Base-by-base conservation (phyloP, 306 rosid genomes). In the Erythrophleum fordii region DNA sequence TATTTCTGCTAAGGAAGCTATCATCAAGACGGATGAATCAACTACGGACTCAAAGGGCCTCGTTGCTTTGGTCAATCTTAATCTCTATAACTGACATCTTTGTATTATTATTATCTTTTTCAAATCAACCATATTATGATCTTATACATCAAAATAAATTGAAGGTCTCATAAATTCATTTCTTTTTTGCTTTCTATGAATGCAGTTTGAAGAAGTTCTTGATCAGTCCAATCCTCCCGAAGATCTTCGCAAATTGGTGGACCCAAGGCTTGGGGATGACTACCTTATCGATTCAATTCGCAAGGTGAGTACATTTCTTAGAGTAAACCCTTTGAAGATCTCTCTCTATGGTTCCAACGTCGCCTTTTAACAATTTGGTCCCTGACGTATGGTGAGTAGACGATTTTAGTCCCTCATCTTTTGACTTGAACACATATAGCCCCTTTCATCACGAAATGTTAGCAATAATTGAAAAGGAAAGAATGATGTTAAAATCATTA, bases 1-100 rank as follows among this genome's bases (percentile, higher is more conserved):
- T 34, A 95, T 95, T 78, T 95, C 99, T 77, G 97, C 91, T 52
- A 91, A 92, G 89, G 91, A 86, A 83, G 99, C 97, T 55, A 75
- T 95, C 39, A 52, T 90, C 41, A 88, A 60, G 84, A 77, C 26
- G 13, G 81, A 68, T 41, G 84, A 20, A 72, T 82, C 89, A 0
- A 68, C 64, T 46, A 22, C 77, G 34, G 96, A 90, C 77, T 73
- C 89, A 1, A 90, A 62, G 77, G 96, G 97, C 76, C 94, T 93
- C 2, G 91, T 89, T 46, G 86, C 81, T 73, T 75, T 90, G 94
- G 99, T 95, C 69, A 80, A 71, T 85, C 66, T 80, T 81, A 56
- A 75, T 42, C 17, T 22, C 51, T 41, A 20, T 16, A 18, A 34
- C 69, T 34, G 5, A 17, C 11, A 64, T 16, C 69, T 17, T 80